phyloP scores from a whole-genome alignment of 495 filamentous ascomycete species.

The Penicillium daleae region DNA sequence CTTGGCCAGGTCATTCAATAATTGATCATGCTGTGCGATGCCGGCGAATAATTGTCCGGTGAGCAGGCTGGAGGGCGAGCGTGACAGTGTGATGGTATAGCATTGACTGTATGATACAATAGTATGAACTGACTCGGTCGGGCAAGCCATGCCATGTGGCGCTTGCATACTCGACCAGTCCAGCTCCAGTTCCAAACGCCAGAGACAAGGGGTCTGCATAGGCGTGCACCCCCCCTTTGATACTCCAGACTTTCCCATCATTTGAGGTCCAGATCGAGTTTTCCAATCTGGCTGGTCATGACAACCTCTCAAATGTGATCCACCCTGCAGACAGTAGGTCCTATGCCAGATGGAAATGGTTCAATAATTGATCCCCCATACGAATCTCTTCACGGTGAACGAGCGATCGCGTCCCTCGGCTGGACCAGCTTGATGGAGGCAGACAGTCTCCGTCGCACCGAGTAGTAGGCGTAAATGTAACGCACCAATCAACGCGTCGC shows the following conservation, averaged over 20 bases:
- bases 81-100: background rate
- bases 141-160: background rate
- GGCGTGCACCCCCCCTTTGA: background rate
- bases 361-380: background rate
- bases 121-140: constrained; percentile 2
- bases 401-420: background rate
- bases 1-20: background rate
- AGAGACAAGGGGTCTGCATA: background rate
- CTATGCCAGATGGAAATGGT: background rate
- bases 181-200: background rate
- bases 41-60: background rate
- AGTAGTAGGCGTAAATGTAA: background rate
- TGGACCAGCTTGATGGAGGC: background rate
- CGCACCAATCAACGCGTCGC: constrained; percentile 3
- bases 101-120: background rate
- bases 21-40: background rate
- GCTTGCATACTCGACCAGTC: background rate
- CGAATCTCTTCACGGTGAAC: background rate
- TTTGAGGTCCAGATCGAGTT: background rate
- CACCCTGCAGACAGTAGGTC: background rate
- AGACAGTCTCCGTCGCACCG: background rate
- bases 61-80: background rate
- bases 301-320: background rate
- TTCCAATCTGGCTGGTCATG: background rate
- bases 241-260: background rate